phyloP scores from a whole-genome alignment of 345 rosid genomes.

The Populus davidiana region DNA sequence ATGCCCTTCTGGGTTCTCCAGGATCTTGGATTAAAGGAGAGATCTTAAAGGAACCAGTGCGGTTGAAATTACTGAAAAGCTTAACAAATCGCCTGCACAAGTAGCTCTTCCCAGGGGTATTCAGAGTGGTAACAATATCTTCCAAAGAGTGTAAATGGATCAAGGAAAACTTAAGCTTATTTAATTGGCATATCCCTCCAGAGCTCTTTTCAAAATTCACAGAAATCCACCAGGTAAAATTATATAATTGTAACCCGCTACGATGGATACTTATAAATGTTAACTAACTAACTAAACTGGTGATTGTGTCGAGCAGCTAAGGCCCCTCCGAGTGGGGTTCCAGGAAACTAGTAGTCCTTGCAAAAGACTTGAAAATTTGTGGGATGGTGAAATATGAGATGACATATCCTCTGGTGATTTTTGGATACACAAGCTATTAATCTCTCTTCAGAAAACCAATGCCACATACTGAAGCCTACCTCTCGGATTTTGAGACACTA shows the following conservation, averaged over 20 bases:
- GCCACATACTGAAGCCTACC: background rate
- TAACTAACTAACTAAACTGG: background rate
- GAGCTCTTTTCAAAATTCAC: constrained; percentile 40
- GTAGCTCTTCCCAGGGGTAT: constrained; percentile 60
- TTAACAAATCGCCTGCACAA: constrained; percentile 54
- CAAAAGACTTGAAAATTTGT: constrained; percentile 44
- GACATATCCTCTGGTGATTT: background rate
- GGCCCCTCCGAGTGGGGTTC: constrained; percentile 54
- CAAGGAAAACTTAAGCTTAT: constrained; percentile 44
- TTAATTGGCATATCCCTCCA: constrained; percentile 52
- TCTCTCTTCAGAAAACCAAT: background rate
- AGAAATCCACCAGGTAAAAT: constrained; percentile 43
- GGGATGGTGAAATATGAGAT: constrained; percentile 60
- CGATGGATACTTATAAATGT: too few relatives aligned
- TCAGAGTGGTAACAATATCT: constrained; percentile 54
- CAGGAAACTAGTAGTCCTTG: constrained; percentile 49
- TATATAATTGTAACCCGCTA: background rate
- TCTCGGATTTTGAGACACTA: background rate
- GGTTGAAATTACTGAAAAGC: constrained; percentile 40
- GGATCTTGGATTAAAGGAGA: constrained; percentile 61
- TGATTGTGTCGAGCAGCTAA: constrained; percentile 33
- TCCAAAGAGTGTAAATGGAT: constrained; percentile 54
- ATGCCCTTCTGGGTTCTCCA: constrained; percentile 59
- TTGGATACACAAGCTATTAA: background rate
- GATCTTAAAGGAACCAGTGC: constrained; percentile 41